phyloP scores from a whole-genome alignment of 1,284 basidiomycete genomes.

The Moniliophthora roreri region DNA sequence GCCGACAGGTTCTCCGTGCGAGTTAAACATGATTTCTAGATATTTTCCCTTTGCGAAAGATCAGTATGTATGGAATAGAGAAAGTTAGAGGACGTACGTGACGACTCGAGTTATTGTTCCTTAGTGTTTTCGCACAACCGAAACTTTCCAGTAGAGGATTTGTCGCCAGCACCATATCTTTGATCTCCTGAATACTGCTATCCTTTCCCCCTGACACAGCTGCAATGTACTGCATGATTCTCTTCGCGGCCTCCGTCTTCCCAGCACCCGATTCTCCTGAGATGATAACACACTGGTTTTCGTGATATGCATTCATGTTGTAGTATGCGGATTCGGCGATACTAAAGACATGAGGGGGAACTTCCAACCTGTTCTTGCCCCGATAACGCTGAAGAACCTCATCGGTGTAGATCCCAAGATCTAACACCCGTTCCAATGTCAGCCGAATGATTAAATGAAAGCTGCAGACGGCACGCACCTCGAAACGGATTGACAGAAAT shows the following conservation, averaged over 20 bases:
- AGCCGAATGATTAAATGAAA: background rate
- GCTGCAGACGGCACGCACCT: conserved; percentile 53
- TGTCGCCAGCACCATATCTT: conserved; percentile 99
- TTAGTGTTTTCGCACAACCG: conserved; percentile 97
- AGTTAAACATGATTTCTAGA: conserved; percentile 98
- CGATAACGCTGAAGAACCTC: conserved; percentile 86
- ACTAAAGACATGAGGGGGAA: conserved; percentile 96
- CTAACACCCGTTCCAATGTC: conserved; percentile 36
- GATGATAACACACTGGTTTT: conserved; percentile 99
- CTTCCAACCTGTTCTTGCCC: conserved; percentile 98
- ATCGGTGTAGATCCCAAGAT: conserved; percentile 97
- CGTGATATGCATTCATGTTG: conserved; percentile 99
- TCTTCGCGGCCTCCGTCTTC: conserved; percentile 96
- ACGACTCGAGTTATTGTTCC: conserved; percentile 98
- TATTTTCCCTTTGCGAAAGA: conserved; percentile 82
- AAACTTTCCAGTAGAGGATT: conserved; percentile 98
- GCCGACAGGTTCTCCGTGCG: conserved; percentile 90
- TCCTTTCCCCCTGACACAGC: conserved; percentile 89
- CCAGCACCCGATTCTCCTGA: conserved; percentile 98
- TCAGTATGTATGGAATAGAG: conserved; percentile 7
- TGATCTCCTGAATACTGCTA: conserved; percentile 92
- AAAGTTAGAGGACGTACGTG: conserved; percentile 64
- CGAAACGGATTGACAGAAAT: conserved; percentile 99
- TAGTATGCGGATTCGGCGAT: conserved; percentile 98
- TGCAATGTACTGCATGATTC: conserved; percentile 99